Base-by-base conservation (phyloP, 2,329 filamentous ascomycete species). In the Phymatotrichopsis omnivora region DNA sequence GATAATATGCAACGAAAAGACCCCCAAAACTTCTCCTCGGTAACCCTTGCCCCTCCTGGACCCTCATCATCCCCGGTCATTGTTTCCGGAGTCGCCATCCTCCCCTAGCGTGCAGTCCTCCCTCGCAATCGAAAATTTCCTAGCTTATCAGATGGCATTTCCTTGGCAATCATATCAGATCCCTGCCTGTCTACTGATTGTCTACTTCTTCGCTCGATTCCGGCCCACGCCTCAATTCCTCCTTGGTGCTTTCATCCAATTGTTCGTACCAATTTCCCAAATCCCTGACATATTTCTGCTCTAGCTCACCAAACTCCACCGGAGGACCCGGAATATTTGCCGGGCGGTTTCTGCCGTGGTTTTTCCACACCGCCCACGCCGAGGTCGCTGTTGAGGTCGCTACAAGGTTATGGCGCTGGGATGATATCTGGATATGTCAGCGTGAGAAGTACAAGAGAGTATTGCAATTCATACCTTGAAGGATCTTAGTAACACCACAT, bases 291-390 rank as follows among this genome's bases (percentile, higher is more conserved):
- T 58, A 59, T 24, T 27, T 43, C 17, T 55, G 42, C 28, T 59
- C 57, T 33, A 53, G 53, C 11, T 46, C 53, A 2, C 56, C 57
- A 22, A 47, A 56, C 41, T 59, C 57, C 4, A 54, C 55, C 7
- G 51, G 46, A 14, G 57, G 57, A 3, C 56, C 57, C 12, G 50
- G 38, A 25, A 52, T 49, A 14, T 47, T 30, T 11, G 38, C 49
- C 7, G 44, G 40, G 7, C 41, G 27, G 5, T 42, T 45, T 28
- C 38, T 47, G 5, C 53, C 51, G 36, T 49, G 37, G 10, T 50
- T 38, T 20, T 43, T 50, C 53, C 53, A 55, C 14, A 54, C 49
- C 5, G 49, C 51, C 48, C 51, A 55, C 7, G 53, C 51, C 2
- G 45, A 52, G 24, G 51, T 55, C 12, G 43, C 28, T 11, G 51